These are phyloP conservation scores for Sclerotinia trifoliorum DNA, from an alignment of 2,329 filamentous ascomycete genomes.

Conservation along the genomic window DNA sequence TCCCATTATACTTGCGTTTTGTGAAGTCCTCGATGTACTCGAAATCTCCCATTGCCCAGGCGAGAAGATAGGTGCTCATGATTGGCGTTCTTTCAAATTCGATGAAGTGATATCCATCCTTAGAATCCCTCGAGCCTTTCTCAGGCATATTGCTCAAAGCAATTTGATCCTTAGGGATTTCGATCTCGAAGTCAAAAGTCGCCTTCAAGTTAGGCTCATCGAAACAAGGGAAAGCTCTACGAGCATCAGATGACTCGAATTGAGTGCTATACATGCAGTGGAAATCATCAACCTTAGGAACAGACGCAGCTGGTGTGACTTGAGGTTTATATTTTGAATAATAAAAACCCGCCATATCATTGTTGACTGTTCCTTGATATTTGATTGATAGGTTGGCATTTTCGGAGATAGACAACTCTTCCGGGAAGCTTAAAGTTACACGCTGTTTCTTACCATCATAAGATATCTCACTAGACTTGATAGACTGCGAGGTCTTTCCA, in stretches of 20 bases:
- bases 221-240: conserved; percentile 94
- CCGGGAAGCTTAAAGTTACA: conserved; percentile 72
- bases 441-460: conserved; percentile 86
- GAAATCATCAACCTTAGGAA: conserved; percentile 68
- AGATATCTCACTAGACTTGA: conserved; percentile 64
- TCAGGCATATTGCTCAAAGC: conserved; percentile 96
- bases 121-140: conserved; percentile 61
- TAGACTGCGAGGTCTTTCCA: conserved; percentile 52
- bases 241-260: conserved; percentile 94
- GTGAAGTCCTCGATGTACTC: conserved; percentile 94
- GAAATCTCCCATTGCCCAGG: conserved; percentile 95
- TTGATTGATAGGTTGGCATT: conserved; percentile 67
- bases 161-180: conserved; percentile 83
- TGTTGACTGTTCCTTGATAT: conserved; percentile 82
- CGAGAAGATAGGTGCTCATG: conserved; percentile 85
- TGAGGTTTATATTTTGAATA: conserved; percentile 88
- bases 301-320: conserved; percentile 68
- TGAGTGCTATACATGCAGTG: conserved; percentile 89
- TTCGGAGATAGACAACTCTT: conserved; percentile 65
- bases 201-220: conserved; percentile 97
- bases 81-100: conserved; percentile 80
- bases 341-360: conserved; percentile 91
- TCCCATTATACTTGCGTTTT: conserved; percentile 84
- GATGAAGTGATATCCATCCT: conserved; percentile 68
- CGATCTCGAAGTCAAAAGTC: conserved; percentile 90